Evolutionary conservation across 345 rosid species (phyloP).

Genomic region (Dipteronia sinensis): DNA sequence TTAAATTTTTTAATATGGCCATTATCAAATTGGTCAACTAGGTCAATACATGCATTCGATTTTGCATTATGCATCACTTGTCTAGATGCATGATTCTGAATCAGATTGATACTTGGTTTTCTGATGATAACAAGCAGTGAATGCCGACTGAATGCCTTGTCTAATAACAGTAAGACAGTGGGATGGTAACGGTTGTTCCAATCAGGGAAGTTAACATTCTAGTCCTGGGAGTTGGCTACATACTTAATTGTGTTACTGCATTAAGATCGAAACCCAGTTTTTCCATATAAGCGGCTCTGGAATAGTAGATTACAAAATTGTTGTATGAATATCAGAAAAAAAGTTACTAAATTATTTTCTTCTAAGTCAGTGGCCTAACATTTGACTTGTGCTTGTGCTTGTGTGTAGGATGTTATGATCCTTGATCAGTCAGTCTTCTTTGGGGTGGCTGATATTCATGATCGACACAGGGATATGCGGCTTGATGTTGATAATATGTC

Average conservation of each 20-base stretch:
- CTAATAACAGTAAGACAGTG: background rate
- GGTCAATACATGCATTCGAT: background rate
- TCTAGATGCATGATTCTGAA: background rate
- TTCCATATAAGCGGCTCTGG: background rate
- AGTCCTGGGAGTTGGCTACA: background rate
- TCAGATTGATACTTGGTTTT: background rate
- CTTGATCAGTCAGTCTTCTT: conserved; percentile 67
- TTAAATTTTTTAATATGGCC: background rate
- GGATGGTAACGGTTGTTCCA: background rate
- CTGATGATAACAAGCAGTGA: background rate
- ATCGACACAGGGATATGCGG: conserved; percentile 91
- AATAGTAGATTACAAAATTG: background rate
- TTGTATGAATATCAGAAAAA: background rate
- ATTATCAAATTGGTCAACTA: background rate
- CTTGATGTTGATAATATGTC: conserved; percentile 98
- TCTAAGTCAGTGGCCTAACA: conserved; percentile 6
- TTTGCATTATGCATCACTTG: background rate
- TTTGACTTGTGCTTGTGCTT: conserved; percentile 18
- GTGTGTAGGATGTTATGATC: conserved; percentile 75
- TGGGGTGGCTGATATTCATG: conserved; percentile 68
- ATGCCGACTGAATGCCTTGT: background rate
- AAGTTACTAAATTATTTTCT: conserved; percentile 1
- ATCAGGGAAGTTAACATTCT: background rate
- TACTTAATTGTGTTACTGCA: background rate
- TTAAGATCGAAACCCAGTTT: background rate